phyloP scores from a whole-genome alignment of 129 eudicot species.

The Artemisia argyi region DNA sequence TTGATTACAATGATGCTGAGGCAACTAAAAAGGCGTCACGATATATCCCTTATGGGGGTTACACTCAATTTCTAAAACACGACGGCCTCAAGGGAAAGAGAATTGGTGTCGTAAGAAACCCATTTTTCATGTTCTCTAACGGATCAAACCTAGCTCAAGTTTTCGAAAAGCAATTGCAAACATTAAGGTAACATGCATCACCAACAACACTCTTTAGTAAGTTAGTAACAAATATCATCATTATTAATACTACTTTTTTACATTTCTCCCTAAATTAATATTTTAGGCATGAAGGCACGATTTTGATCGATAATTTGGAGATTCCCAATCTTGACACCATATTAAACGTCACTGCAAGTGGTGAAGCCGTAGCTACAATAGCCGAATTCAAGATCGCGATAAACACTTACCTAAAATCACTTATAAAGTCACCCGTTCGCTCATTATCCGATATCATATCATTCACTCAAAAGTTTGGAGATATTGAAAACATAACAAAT shows the following conservation, averaged over 20 bases:
- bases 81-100: conserved; percentile 72
- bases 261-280: not conserved
- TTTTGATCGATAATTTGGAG: conserved; percentile 57
- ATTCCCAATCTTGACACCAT: conserved; percentile 33
- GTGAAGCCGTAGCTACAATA: conserved; percentile 37
- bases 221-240: not conserved
- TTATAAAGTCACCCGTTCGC: conserved; percentile 52
- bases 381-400: conserved; percentile 63
- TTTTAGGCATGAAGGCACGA: conserved; percentile 51
- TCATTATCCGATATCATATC: conserved; percentile 65
- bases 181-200: conserved; percentile 41
- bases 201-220: not conserved
- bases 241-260: not conserved
- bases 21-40: conserved; percentile 52
- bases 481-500: conserved; percentile 48
- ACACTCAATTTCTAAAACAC: conserved; percentile 53
- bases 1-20: conserved; percentile 45
- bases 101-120: conserved; percentile 60
- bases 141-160: conserved; percentile 32
- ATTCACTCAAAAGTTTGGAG: conserved; percentile 49
- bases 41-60: conserved; percentile 67
- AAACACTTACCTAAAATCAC: conserved; percentile 51
- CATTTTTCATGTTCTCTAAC: conserved; percentile 39
- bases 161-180: conserved; percentile 48
- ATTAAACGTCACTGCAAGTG: conserved; percentile 36